These are phyloP conservation scores for Cymbidium sinense DNA, from an alignment of 106 monocot genomes.

Conservation along the genomic window DNA sequence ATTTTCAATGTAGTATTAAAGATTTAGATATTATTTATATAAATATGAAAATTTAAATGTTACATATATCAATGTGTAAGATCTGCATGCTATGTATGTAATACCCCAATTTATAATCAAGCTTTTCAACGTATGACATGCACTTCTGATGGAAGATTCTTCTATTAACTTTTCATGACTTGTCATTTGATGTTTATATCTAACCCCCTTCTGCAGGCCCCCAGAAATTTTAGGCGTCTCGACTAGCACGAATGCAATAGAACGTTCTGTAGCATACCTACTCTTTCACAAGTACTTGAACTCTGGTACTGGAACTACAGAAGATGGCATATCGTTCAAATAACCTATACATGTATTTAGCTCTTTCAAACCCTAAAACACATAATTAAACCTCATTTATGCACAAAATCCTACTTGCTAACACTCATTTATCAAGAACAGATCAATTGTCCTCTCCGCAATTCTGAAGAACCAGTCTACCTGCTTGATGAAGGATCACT, in stretches of 20 bases:
- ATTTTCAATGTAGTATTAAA: too few species aligned
- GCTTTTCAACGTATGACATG: too few species aligned
- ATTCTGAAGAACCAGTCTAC: neutral
- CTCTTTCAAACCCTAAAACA: neutral
- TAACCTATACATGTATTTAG: neutral
- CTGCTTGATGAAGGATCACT: neutral
- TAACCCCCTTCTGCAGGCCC: neutral
- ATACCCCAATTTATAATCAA: too few species aligned
- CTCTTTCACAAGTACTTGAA: conserved; percentile 5
- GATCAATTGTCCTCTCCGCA: neutral
- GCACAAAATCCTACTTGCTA: neutral
- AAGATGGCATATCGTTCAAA: neutral
- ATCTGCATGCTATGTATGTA: too few species aligned
- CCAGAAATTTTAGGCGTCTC: neutral
- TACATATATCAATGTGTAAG: too few species aligned
- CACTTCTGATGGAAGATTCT: too few species aligned
- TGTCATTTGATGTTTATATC: neutral
- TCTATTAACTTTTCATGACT: neutral
- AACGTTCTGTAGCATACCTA: conserved; percentile 1
- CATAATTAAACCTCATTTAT: neutral
- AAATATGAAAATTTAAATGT: too few species aligned
- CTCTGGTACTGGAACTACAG: neutral
- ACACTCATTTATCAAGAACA: conserved; percentile 2
- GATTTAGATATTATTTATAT: too few species aligned
- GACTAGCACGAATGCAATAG: neutral